Base-by-base conservation (phyloP, 225 moss, liverwort and hornwort species). In the Pseudoscleropodium purum region DNA sequence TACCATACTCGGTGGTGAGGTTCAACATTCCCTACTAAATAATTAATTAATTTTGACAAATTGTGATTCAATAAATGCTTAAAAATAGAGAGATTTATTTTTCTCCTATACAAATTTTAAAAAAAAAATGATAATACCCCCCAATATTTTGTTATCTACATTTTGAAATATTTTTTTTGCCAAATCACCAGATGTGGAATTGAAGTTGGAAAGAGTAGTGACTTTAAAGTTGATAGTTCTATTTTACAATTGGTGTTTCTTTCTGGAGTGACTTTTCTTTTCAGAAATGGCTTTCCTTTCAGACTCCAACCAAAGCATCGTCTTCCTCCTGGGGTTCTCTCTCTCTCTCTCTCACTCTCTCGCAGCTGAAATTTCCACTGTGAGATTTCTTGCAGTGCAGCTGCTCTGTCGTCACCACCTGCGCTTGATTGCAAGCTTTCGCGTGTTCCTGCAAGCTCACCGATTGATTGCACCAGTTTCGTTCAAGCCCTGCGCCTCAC, bases 1-100 rank as follows among this genome's bases (percentile, higher is more conserved):
- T 8, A 21, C 0, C 13, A 3, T 36, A 8, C 1, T 0, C 0
- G 0, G 3, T 36, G 3, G 3, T 36, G 23, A 51, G 14, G 5
- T 52, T 77, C 34, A 77, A 77, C 14, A 13, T 51, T 52, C 1
- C 11, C 19, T 31, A 33, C 31, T 11, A 49, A 75, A 75, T 49
- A 75, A 47, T 11, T 49, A 49, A 18, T 49, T 31, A 4, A 45
- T 23, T 21, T 14, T 21, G 21, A 3, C 3, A 14, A 21, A 12
- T n/a, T 3, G 9, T 21, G 8, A 52, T 77, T 52, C 1, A 3
- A 10, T 33, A 76, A 75, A 76, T 73, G 27, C 43, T 27, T 41
- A 26, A 27, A 0, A 27, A 43, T 27, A 26, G 16, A 15, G 0
- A 16, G 1, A 56, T n/a, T n/a, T n/a, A n/a, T 56, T 56, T 19